phyloP scores from a whole-genome alignment of 805 yeast species.

The Ogataea henricii region DNA sequence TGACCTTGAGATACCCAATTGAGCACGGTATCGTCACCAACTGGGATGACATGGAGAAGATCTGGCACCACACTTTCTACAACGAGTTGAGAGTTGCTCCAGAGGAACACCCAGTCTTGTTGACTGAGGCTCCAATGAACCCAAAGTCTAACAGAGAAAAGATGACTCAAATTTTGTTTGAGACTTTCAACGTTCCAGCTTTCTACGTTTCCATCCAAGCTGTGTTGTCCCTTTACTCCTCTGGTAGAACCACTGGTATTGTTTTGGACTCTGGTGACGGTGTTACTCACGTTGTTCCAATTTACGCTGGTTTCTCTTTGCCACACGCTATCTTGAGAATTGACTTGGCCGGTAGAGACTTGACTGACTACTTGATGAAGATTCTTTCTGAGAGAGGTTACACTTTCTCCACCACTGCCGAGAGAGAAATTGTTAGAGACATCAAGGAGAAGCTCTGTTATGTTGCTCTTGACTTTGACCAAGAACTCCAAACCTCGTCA shows the following conservation, averaged over 20 bases:
- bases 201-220: slow-evolving; percentile 99
- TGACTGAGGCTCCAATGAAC: slow-evolving; percentile 99
- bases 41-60: slow-evolving; percentile 99
- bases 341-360: slow-evolving; percentile 99
- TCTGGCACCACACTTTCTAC: slow-evolving; percentile 99
- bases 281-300: slow-evolving; percentile 99
- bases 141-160: slow-evolving; percentile 99
- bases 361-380: slow-evolving; percentile 98
- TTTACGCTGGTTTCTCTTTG: slow-evolving; percentile 98
- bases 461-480: slow-evolving; percentile 98
- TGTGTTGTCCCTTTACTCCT: slow-evolving; percentile 94
- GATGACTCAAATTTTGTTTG: slow-evolving; percentile 99
- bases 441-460: slow-evolving; percentile 99
- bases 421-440: slow-evolving; percentile 92
- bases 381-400: slow-evolving; percentile 98
- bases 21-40: slow-evolving; percentile 99
- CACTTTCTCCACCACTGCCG: slow-evolving; percentile 98
- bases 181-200: slow-evolving; percentile 99
- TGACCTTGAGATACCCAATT: slow-evolving; percentile 97
- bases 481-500: slow-evolving; percentile 98
- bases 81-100: slow-evolving; percentile 99
- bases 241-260: slow-evolving; percentile 99
- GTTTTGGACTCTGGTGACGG: slow-evolving; percentile 99
- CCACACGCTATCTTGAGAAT: slow-evolving; percentile 99
- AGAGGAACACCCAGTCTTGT: slow-evolving; percentile 98